Percentiles rank a stretch among this genome's conserved stretches.
phyloP scores from a whole-genome alignment of 2,329 filamentous ascomycete genomes.

The Cadophora luteo-olivacea region DNA sequence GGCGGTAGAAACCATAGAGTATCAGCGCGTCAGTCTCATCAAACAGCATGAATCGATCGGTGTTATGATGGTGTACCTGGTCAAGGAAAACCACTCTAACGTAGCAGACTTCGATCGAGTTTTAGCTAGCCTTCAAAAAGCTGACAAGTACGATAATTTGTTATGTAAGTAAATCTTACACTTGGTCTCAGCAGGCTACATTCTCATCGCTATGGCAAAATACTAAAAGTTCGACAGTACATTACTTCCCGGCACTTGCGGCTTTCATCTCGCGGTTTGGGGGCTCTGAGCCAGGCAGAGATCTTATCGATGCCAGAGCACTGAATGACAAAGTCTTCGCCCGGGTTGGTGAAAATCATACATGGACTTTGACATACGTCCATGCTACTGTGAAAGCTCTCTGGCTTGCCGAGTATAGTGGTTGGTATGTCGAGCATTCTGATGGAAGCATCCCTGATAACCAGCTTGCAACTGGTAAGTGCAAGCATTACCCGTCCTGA shows the following conservation, averaged over 20 bases:
- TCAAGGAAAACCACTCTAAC: slow-evolving; percentile 76
- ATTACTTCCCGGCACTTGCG: slow-evolving; percentile 82
- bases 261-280: slow-evolving; percentile 80
- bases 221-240: slow-evolving; percentile 55
- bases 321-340: slow-evolving; percentile 73
- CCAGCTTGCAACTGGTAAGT: slow-evolving; percentile 66
- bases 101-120: slow-evolving; percentile 77
- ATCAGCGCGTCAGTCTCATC: slow-evolving; percentile 79
- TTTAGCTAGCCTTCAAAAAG: slow-evolving; percentile 68
- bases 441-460: slow-evolving; percentile 64
- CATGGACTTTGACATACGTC: slow-evolving; percentile 76
- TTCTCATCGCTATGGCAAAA: not conserved
- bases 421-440: slow-evolving; percentile 79
- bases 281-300: slow-evolving; percentile 74
- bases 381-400: slow-evolving; percentile 80
- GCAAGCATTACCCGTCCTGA: not conserved
- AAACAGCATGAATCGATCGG: slow-evolving; percentile 90
- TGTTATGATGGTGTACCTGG: slow-evolving; percentile 78
- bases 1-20: slow-evolving; percentile 78
- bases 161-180: slow-evolving; percentile 50
- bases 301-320: slow-evolving; percentile 71
- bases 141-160: slow-evolving; percentile 77
- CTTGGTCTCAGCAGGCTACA: not conserved
- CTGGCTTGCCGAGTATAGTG: slow-evolving; percentile 94
- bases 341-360: slow-evolving; percentile 65